These are phyloP conservation scores for Lachnellula suecica DNA, from an alignment of 2,329 filamentous ascomycete species.

Conservation along the genomic window DNA sequence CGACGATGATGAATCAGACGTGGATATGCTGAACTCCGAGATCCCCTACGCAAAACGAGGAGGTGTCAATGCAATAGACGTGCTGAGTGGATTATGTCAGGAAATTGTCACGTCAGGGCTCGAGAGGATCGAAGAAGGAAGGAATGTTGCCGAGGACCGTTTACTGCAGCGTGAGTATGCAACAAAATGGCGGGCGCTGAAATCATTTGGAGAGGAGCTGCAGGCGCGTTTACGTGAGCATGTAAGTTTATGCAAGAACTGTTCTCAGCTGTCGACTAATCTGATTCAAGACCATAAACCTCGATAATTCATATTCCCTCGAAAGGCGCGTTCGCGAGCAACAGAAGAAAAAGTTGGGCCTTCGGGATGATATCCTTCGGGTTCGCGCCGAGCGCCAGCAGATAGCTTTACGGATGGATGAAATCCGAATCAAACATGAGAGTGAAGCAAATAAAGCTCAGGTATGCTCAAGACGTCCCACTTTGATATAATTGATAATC, in stretches of 20 bases:
- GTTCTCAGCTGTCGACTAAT: constrained; percentile 2
- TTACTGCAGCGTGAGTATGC: constrained; percentile 52
- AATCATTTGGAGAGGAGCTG: constrained; percentile 58
- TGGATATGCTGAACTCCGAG: constrained; percentile 47
- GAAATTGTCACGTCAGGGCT: constrained; percentile 56
- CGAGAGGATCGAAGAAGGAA: constrained; percentile 45
- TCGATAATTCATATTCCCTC: constrained; percentile 58
- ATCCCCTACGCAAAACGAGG: constrained; percentile 53
- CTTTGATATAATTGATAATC: not conserved
- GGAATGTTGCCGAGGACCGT: constrained; percentile 41
- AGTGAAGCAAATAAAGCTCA: constrained; percentile 50
- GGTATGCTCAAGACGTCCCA: constrained; percentile 38
- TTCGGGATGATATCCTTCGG: constrained; percentile 60
- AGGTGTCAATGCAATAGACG: constrained; percentile 62
- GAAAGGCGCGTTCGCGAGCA: constrained; percentile 56
- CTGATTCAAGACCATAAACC: constrained; percentile 49
- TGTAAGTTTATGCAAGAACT: constrained; percentile 40
- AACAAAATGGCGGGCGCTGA: constrained; percentile 55
- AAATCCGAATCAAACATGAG: constrained; percentile 59
- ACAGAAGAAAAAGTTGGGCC: constrained; percentile 53
- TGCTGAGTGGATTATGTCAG: constrained; percentile 60
- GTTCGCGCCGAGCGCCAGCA: constrained; percentile 60
- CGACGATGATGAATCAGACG: constrained; percentile 41
- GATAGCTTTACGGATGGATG: constrained; percentile 61
- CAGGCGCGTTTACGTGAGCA: constrained; percentile 56